A percentile compares a stretch with the other conserved stretches of the same genome.
Evolutionary conservation across 1,284 basidiomycete species (phyloP).

Genomic region (Pascua guehoae): DNA sequence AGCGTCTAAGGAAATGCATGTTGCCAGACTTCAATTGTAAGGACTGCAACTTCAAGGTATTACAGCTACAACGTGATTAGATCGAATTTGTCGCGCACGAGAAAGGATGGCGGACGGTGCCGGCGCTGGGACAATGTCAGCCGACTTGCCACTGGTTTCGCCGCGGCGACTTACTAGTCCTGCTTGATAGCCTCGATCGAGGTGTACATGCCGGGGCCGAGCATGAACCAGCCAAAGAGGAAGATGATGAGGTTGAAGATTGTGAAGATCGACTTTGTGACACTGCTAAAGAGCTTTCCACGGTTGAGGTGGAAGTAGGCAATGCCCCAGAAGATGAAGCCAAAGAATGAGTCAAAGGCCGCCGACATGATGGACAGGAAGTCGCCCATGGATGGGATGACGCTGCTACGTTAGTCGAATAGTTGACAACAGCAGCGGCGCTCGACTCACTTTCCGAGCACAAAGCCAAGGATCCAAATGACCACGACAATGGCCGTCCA

Average conservation of each 20-base stretch:
- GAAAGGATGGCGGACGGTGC: no score
- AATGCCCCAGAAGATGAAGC: constrained; percentile 52
- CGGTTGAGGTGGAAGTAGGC: constrained; percentile 51
- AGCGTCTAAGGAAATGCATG: no score
- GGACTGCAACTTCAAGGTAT: no score
- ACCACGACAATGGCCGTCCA: constrained; percentile 59
- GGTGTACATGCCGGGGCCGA: constrained; percentile 53
- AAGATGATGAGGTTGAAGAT: constrained; percentile 49
- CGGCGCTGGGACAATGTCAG: no score
- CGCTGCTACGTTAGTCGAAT: background rate
- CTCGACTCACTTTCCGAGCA: constrained; percentile 54
- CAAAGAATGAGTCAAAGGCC: constrained; percentile 33
- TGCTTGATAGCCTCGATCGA: constrained; percentile 50
- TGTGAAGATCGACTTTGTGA: constrained; percentile 10
- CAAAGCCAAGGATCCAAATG: constrained; percentile 60
- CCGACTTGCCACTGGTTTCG: no score
- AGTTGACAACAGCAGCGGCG: background rate
- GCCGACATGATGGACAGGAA: constrained; percentile 49
- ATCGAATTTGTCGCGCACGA: no score
- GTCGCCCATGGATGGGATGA: constrained; percentile 52
- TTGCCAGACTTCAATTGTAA: no score
- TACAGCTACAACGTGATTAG: no score
- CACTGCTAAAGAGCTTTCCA: constrained; percentile 34
- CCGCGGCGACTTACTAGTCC: constrained; percentile 22
- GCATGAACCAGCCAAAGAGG: constrained; percentile 47